Base-by-base conservation (phyloP, 1,139 yeast species). In the Chernovozyma aurita region DNA sequence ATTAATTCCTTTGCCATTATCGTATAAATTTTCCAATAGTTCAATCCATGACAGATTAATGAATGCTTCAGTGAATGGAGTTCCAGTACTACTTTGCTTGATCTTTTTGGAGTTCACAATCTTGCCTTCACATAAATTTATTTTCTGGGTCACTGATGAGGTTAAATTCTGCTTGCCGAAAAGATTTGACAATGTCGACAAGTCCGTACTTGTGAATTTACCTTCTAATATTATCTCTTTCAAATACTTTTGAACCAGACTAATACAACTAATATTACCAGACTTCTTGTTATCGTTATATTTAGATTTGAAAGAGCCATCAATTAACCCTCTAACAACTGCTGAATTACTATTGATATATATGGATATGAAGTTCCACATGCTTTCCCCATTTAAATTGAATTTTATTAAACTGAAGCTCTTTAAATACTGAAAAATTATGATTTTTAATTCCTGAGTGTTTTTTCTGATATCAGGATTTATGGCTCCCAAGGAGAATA, bases 401-500 rank as follows among this genome's bases (percentile, higher is more conserved):
- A 80, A 59, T 42, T 73, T 72, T 22, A 77, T 61, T 24, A 80
- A 53, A 33, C 86, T 82, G 45, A 72, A 68, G 27, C 55, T 55
- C 43, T 73, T 73, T 21, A 82, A 59, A 39, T 77, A 60, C 29
- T 66, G 70, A 39, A 81, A 76, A 2, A 82, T 74, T 49, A 71
- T 65, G 0, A 63, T 53, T 47, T 79, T 65, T 30, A 84, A 55
- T 3, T 53, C 40, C 11, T 63, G 61, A 27, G 79, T 70, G 48
- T 80, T 80, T 33, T 61, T 60, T 24, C 65, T 60, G 29, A 84
- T 84, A 38, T 80, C 86, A 4, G 82, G 80, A 48, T 84, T 84
- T 32, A 78, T 77, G 21, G 79, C 73, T 2, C 92, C 94, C 33
- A 84, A 57, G 1, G 87, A 78, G 34, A 82, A 70, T 4, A 82